phyloP scores from a whole-genome alignment of 2,329 filamentous ascomycete genomes.

The Nigrograna mackinnonii region DNA sequence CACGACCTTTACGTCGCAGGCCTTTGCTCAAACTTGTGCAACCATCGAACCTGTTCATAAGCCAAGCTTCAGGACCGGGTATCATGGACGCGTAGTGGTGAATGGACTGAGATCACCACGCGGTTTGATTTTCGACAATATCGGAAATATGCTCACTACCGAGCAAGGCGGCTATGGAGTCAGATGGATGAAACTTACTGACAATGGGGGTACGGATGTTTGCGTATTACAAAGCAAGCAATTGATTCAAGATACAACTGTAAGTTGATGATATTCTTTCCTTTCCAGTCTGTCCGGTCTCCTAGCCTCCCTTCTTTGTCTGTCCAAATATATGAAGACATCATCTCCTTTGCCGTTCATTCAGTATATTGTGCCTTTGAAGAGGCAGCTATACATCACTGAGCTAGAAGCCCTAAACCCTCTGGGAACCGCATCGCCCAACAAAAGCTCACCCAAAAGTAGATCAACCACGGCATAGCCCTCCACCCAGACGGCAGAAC shows the following conservation, averaged over 20 bases:
- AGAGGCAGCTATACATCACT: no score
- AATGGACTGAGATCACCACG: constrained; percentile 11
- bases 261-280: no score
- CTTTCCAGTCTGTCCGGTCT: no score
- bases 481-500: constrained; percentile 9
- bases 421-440: no score
- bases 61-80: constrained; percentile 8
- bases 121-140: constrained; percentile 12
- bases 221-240: constrained; percentile 11
- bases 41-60: constrained; percentile 9
- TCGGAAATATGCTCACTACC: constrained; percentile 12
- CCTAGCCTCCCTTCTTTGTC: no score
- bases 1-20: constrained; percentile 4
- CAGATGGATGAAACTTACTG: constrained; percentile 10
- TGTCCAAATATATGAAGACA: not conserved
- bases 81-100: constrained; percentile 12
- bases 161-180: constrained; percentile 12
- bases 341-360: not conserved
- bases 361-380: no score
- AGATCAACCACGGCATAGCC: constrained; percentile 11
- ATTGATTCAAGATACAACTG: constrained; percentile 8
- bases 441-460: not conserved
- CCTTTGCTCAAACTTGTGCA: constrained; percentile 7
- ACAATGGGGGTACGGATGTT: constrained; percentile 12
- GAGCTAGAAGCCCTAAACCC: no score